Conservation (phyloP, 306 rosid species). For the Calophaca sinica region DNA sequence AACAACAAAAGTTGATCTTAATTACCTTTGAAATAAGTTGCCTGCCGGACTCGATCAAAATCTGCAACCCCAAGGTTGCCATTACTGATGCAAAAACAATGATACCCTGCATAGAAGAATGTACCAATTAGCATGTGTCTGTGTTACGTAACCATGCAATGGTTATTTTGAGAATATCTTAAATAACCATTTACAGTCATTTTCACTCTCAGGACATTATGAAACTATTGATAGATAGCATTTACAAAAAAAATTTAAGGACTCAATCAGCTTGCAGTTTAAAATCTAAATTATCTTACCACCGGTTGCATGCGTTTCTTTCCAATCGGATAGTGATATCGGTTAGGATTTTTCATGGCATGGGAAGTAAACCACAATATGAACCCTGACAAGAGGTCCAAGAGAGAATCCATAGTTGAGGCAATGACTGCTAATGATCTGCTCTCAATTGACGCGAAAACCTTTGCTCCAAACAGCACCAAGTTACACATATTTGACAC, state of each 20-base stretch:
- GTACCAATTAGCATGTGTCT: conserved; percentile 13
- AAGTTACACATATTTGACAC: conserved; percentile 68
- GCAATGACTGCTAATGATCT: conserved; percentile 82
- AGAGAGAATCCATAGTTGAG: conserved; percentile 83
- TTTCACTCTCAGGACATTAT: no score
- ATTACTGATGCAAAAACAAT: conserved; percentile 88
- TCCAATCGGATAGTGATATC: conserved; percentile 79
- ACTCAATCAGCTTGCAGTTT: not conserved
- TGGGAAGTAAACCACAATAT: conserved; percentile 81
- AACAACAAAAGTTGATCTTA: not conserved
- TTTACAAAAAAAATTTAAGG: not conserved
- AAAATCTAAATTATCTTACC: conserved; percentile 53
- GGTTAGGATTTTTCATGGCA: conserved; percentile 78
- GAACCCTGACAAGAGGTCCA: conserved; percentile 88
- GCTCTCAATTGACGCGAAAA: conserved; percentile 75
- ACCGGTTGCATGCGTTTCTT: conserved; percentile 91
- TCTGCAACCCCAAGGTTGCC: conserved; percentile 86
- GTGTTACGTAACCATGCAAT: conserved; percentile 2
- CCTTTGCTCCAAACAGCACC: conserved; percentile 74
- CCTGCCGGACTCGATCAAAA: conserved; percentile 71
- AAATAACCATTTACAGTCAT: not conserved
- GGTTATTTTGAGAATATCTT: not conserved
- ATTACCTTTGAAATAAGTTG: conserved; percentile 56
- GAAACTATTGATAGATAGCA: not conserved
- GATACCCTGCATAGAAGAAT: conserved; percentile 68